Conservation (phyloP, 805 yeast genomes). For the Nakazawaea ernobii region DNA sequence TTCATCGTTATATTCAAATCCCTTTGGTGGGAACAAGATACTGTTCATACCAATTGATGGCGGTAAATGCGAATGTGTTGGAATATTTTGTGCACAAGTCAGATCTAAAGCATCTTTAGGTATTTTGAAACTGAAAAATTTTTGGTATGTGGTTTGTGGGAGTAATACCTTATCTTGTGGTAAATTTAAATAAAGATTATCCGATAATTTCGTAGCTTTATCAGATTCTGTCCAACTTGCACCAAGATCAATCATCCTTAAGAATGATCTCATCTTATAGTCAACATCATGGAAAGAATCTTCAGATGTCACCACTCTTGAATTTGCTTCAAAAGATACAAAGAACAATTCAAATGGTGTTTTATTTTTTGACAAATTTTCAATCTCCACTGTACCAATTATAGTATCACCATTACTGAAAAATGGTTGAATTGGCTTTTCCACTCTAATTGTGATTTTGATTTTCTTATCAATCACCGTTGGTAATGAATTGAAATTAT, state of each 20-base stretch:
- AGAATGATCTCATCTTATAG: constrained; percentile 39
- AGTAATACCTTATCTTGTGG: constrained; percentile 36
- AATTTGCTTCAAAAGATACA: not conserved
- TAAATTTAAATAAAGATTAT: constrained; percentile 30
- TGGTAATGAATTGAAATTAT: not conserved
- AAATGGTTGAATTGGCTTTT: not conserved
- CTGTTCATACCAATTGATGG: not conserved
- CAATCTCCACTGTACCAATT: not conserved
- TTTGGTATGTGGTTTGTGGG: constrained; percentile 46
- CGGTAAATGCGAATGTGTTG: constrained; percentile 10
- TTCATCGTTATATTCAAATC: not conserved
- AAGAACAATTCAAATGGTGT: constrained; percentile 17
- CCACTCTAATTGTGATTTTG: not conserved
- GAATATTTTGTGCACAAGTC: constrained; percentile 39
- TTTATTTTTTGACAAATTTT: not conserved
- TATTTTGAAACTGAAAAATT: constrained; percentile 49
- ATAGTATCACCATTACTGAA: not conserved
- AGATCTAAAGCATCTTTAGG: constrained; percentile 48
- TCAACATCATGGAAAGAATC: not conserved
- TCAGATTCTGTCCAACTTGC: constrained; percentile 38
- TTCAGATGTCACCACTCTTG: not conserved
- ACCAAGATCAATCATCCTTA: constrained; percentile 55
- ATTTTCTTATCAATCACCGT: not conserved
- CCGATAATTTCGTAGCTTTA: constrained; percentile 18
- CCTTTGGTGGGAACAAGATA: not conserved